Base-by-base conservation (phyloP, 345 rosid species). In the Eutrema heterophyllum region DNA sequence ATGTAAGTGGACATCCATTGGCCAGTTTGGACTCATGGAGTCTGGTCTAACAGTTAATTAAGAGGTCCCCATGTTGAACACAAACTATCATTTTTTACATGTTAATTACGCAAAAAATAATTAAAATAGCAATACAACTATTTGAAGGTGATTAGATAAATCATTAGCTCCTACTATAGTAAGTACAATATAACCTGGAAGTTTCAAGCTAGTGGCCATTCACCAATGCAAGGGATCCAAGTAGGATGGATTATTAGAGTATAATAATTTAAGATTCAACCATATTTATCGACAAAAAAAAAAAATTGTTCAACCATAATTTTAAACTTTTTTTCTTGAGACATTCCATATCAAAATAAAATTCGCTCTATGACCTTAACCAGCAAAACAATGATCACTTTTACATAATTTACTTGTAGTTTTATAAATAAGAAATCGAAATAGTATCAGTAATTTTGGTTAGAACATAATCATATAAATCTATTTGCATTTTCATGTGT, bases 1-100 rank as follows among this genome's bases (percentile, higher is more conserved):
- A 68, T 81, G 64, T 77, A 68, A 77, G 79, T 83, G 76, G 83
- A 61, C 53, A 70, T 81, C 80, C 78, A 73, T 81, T 80, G 86
- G 87, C 83, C 82, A 84, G 73, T 64, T 50, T 13, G 35, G 36
- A 76, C 68, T 33, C 24, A 45, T 53, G 79, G 65, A 69, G 74
- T 68, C 64, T 53, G 58, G 70, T 75, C 33, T 60, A 15, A 36
- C 46, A 61, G 64, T 46, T 60, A 32, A 77, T 51, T 57, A 36
- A 76, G 77, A 69, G 72, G 74, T 68, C 79, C 75, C 71, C 70
- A 46, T 76, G 15, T 49, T 59, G 12, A 60, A 75, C 68, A 59
- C 32, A 68, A 29, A 50, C 40, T 75, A 45, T 15, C 14, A 16
- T 32, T 41, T 9, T 27, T 14, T 33, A 48, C n/a, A 14, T 50